Evolutionary conservation across 345 rosid species (phyloP).

Genomic region (Gossypium mustelinum): DNA sequence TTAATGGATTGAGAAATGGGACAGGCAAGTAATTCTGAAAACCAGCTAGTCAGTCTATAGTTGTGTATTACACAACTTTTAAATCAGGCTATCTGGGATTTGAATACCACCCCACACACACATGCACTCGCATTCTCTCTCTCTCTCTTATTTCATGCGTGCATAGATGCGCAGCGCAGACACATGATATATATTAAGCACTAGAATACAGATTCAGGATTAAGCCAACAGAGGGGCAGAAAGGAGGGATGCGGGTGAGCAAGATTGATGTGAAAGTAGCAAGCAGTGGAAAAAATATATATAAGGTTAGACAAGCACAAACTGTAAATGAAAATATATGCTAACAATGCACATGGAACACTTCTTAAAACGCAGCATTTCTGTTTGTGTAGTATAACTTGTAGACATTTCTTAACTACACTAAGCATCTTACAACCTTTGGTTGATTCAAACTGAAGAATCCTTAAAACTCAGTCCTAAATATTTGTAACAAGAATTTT

Average conservation of each 20-base stretch:
- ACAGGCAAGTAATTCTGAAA: no score
- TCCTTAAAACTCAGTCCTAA: slow-evolving; percentile 11
- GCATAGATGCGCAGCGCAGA: no score
- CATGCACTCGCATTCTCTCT: no score
- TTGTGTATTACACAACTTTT: no score
- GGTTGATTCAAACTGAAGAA: slow-evolving; percentile 17
- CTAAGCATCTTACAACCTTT: slow-evolving; percentile 17
- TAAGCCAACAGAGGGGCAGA: neutral
- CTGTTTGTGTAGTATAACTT: slow-evolving; percentile 9
- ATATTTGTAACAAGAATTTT: slow-evolving; percentile 9
- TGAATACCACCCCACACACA: no score
- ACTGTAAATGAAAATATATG: neutral
- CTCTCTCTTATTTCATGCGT: no score
- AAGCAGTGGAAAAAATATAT: neutral
- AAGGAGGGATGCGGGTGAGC: neutral
- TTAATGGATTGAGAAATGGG: neutral
- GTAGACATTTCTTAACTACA: neutral
- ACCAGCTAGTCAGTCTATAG: no score
- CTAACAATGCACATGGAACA: neutral
- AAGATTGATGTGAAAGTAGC: neutral
- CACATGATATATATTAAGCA: neutral
- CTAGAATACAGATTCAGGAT: neutral
- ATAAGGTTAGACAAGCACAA: neutral
- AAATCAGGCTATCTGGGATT: no score
- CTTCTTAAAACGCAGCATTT: neutral